Conservation (phyloP, 371 early-diverging fungal species). For the Nematocida ausubeli region DNA sequence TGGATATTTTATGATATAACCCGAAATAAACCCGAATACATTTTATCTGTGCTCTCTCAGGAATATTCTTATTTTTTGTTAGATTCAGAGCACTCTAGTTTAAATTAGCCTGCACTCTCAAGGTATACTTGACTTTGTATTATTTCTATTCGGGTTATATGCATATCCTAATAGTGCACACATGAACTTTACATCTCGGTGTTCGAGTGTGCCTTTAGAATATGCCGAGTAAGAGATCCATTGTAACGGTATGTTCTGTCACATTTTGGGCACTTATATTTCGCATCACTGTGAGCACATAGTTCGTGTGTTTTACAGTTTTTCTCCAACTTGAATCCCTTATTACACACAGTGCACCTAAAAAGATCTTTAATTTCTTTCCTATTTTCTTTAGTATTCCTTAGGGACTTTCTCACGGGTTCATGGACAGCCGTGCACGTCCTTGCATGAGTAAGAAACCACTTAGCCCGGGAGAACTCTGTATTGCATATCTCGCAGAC, state of each 20-base stretch:
- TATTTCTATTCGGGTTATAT: too few relatives aligned
- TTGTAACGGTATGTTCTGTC: not conserved
- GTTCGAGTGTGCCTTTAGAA: not conserved
- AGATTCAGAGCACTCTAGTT: too few relatives aligned
- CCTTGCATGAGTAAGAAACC: constrained; percentile 19
- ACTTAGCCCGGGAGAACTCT: constrained; percentile 31
- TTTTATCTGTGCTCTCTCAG: too few relatives aligned
- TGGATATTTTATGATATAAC: too few relatives aligned
- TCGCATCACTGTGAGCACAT: not conserved
- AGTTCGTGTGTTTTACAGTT: not conserved
- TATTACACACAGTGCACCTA: not conserved
- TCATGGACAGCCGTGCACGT: not conserved
- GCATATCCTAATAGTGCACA: too few relatives aligned
- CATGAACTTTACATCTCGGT: too few relatives aligned
- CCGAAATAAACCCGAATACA: too few relatives aligned
- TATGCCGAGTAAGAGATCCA: constrained; percentile 11
- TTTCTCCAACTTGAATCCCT: constrained; percentile 2
- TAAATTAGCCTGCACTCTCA: too few relatives aligned
- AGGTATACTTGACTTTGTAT: too few relatives aligned
- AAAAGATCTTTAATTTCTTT: not conserved
- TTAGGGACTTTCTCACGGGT: too few relatives aligned
- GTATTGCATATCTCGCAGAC: constrained; percentile 8
- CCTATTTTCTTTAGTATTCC: not conserved
- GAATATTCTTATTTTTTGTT: too few relatives aligned
- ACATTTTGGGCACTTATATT: not conserved